Conservation (phyloP, 2,329 filamentous ascomycete species). For the Metarhizium guizhouense region DNA sequence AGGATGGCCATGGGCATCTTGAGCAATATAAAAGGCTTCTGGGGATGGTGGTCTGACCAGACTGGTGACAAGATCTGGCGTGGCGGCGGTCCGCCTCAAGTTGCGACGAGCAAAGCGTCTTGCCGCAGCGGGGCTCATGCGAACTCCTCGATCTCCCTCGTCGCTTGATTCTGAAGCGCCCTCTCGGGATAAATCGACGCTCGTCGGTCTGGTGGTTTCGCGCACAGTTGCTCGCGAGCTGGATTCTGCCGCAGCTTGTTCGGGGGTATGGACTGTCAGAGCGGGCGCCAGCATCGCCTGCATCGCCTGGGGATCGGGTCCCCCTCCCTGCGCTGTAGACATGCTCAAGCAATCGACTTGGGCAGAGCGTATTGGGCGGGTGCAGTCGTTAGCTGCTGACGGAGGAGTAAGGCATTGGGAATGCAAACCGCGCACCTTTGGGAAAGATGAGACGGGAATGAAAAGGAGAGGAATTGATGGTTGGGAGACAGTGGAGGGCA, state of each 20-base stretch:
- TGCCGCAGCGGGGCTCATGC: conserved; percentile 24
- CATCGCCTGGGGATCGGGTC: background rate
- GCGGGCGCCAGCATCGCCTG: background rate
- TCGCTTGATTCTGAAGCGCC: conserved; percentile 27
- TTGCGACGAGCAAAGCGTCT: conserved; percentile 27
- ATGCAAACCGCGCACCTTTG: background rate
- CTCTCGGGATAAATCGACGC: conserved; percentile 6
- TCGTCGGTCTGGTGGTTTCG: background rate
- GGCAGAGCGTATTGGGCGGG: background rate
- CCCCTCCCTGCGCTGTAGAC: background rate
- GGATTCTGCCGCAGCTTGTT: background rate
- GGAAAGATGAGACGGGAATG: background rate
- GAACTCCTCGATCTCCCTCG: conserved; percentile 23
- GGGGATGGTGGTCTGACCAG: conserved; percentile 29
- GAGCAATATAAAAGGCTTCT: conserved; percentile 23
- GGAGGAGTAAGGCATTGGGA: background rate
- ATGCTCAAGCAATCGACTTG: background rate
- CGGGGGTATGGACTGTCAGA: background rate
- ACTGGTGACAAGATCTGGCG: conserved; percentile 30
- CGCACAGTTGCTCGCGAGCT: background rate
- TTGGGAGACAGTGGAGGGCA: background rate
- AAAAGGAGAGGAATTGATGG: background rate
- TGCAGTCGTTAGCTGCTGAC: background rate
- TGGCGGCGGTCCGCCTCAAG: conserved; percentile 24
- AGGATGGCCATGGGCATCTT: conserved; percentile 16